A percentile compares a stretch with the other conserved stretches of the same genome.
These are phyloP conservation scores for Malus hybrid DNA, from an alignment of 331 rosid species.

Conservation along the genomic window DNA sequence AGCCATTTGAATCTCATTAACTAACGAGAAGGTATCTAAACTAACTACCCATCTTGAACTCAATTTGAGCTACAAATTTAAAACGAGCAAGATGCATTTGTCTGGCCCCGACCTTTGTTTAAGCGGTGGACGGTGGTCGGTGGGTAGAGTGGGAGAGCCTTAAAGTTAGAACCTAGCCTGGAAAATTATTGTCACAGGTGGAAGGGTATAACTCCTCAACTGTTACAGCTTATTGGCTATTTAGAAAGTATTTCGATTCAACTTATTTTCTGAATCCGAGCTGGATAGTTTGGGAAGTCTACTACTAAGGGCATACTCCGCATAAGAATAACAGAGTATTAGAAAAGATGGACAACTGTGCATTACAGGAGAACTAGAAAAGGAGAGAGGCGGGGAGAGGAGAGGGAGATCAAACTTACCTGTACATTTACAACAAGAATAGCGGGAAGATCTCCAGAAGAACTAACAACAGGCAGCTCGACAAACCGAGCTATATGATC, in stretches of 20 bases:
- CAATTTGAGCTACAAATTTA: not conserved
- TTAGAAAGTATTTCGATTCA: not conserved
- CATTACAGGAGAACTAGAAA: not conserved
- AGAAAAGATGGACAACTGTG: not conserved
- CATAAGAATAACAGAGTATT: not conserved
- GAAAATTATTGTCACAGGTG: not conserved
- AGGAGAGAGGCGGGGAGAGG: not conserved
- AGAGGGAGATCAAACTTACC: slow-evolving; percentile 34
- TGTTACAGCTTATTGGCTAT: not conserved
- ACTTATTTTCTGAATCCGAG: not conserved
- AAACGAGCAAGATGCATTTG: not conserved
- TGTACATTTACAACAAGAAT: slow-evolving; percentile 93
- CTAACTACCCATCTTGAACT: not conserved
- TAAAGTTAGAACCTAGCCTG: not conserved
- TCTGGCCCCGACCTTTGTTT: not conserved
- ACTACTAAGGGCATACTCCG: not conserved
- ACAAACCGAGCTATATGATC: slow-evolving; percentile 83
- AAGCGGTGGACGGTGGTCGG: not conserved
- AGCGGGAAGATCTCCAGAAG: slow-evolving; percentile 59
- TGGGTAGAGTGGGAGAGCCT: not conserved
- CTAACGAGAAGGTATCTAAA: not conserved
- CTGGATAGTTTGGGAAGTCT: not conserved
- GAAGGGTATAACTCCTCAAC: not conserved
- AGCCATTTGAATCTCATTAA: not conserved
- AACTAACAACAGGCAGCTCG: slow-evolving; percentile 52